A percentile compares a stretch with the other conserved stretches of the same genome.
phyloP scores from a whole-genome alignment of 1,284 basidiomycete species.

The Caloboletus firmus region DNA sequence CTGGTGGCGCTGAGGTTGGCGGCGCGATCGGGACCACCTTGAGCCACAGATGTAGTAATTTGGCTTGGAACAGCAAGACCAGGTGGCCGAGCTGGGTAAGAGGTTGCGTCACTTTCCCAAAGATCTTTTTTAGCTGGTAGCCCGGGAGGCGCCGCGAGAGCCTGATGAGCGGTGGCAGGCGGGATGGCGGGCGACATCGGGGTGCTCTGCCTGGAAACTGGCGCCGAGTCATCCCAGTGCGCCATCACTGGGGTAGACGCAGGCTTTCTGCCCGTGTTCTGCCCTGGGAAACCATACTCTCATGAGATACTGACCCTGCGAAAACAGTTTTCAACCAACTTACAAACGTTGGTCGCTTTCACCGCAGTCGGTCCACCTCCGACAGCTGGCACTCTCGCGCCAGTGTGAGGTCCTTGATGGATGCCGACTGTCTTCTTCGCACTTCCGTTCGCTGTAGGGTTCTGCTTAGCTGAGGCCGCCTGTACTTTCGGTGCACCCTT shows the following conservation, averaged over 20 bases:
- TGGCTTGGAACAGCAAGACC: slow-evolving; percentile 8
- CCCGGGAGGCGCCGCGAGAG: slow-evolving; percentile 9
- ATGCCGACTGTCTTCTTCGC: slow-evolving; percentile 13
- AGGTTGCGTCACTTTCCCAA: slow-evolving; percentile 9
- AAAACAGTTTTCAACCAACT: slow-evolving; percentile 8
- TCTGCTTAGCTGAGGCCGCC: slow-evolving; percentile 9
- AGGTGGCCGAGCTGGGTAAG: slow-evolving; percentile 10
- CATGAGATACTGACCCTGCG: background rate
- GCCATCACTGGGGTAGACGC: background rate
- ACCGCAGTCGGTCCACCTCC: slow-evolving; percentile 28
- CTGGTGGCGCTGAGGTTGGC: slow-evolving; percentile 14
- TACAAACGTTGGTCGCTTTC: slow-evolving; percentile 33
- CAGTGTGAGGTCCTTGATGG: slow-evolving; percentile 6
- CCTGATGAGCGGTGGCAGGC: slow-evolving; percentile 8
- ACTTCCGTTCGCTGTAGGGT: slow-evolving; percentile 25
- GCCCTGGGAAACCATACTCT: slow-evolving; percentile 14
- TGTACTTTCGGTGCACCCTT: slow-evolving; percentile 20
- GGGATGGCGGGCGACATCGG: slow-evolving; percentile 8
- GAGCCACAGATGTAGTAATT: background rate
- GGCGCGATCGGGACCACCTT: slow-evolving; percentile 3
- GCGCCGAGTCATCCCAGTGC: slow-evolving; percentile 26
- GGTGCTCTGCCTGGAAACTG: slow-evolving; percentile 21
- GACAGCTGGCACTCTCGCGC: slow-evolving; percentile 23
- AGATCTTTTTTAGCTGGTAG: slow-evolving; percentile 4
- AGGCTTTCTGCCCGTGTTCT: slow-evolving; percentile 9